These are phyloP conservation scores for Capronia coronata DNA, from an alignment of 2,329 filamentous ascomycete genomes.

Conservation along the genomic window DNA sequence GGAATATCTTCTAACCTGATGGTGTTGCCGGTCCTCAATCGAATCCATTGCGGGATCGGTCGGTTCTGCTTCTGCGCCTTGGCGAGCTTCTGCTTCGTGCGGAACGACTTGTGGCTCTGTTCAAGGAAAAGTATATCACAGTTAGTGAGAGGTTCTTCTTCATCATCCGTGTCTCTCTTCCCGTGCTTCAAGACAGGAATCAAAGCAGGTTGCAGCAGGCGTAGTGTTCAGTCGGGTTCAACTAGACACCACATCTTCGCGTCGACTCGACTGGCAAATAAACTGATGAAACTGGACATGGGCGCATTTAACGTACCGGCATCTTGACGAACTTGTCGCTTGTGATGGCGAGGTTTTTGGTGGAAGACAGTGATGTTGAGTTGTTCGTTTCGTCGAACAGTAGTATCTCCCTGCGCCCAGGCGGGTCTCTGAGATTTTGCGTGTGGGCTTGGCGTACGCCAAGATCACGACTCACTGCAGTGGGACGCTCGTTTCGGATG, in stretches of 20 bases:
- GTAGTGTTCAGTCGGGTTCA: no score
- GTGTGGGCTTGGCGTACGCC: conserved; percentile 16
- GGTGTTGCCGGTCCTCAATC: conserved; percentile 96
- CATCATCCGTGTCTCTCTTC: no score
- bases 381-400: not conserved
- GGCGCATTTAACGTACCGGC: conserved; percentile 43
- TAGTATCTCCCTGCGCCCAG: not conserved
- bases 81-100: conserved; percentile 99
- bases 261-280: not conserved
- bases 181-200: no score
- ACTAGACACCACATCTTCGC: no score
- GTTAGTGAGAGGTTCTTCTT: not conserved
- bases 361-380: not conserved
- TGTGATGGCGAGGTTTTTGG: conserved; percentile 20
- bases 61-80: conserved; percentile 99
- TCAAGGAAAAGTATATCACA: not conserved
- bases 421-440: not conserved
- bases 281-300: not conserved
- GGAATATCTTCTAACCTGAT: conserved; percentile 68
- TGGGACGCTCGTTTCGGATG: no score
- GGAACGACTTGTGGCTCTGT: conserved; percentile 84
- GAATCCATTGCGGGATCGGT: conserved; percentile 99
- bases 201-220: no score
- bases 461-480: no score
- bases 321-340: conserved; percentile 44